Evolutionary conservation across 148 eudicot species (phyloP).

Genomic region (Pouteria glomerata): DNA sequence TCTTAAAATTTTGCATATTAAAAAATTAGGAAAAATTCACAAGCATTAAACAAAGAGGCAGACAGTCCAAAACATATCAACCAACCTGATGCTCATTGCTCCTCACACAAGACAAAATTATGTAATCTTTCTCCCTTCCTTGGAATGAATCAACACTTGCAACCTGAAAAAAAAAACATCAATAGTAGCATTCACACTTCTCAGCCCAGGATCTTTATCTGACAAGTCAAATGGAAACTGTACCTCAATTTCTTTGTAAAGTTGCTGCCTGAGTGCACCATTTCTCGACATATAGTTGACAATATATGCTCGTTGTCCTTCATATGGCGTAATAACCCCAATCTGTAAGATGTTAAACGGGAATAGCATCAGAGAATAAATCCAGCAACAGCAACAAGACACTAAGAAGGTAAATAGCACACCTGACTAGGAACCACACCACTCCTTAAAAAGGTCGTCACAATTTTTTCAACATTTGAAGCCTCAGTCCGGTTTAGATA

Average conservation of each 20-base stretch:
- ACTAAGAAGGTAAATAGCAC: background rate
- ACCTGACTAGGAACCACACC: constrained; percentile 99
- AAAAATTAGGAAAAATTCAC: no score
- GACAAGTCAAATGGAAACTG: background rate
- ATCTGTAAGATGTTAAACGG: constrained; percentile 42
- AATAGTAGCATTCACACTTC: background rate
- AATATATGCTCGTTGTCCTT: constrained; percentile 96
- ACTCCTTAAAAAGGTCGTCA: constrained; percentile 90
- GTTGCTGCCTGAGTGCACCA: constrained; percentile 95
- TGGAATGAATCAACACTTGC: constrained; percentile 99
- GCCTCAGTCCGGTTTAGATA: constrained; percentile 97
- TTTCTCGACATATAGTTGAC: constrained; percentile 98
- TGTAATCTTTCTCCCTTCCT: constrained; percentile 98
- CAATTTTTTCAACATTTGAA: constrained; percentile 95
- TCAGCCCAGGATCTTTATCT: background rate
- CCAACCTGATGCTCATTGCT: constrained; percentile 66
- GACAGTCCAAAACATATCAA: constrained; percentile 7
- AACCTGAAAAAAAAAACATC: constrained; percentile 43
- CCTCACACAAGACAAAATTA: constrained; percentile 96
- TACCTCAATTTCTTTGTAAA: constrained; percentile 99
- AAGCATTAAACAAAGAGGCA: no score
- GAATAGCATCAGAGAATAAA: background rate
- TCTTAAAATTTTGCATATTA: no score
- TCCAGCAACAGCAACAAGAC: background rate
- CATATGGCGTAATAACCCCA: constrained; percentile 98